Base-by-base conservation (phyloP, 2,329 filamentous ascomycete genomes). In the Bipolaris oryzae region DNA sequence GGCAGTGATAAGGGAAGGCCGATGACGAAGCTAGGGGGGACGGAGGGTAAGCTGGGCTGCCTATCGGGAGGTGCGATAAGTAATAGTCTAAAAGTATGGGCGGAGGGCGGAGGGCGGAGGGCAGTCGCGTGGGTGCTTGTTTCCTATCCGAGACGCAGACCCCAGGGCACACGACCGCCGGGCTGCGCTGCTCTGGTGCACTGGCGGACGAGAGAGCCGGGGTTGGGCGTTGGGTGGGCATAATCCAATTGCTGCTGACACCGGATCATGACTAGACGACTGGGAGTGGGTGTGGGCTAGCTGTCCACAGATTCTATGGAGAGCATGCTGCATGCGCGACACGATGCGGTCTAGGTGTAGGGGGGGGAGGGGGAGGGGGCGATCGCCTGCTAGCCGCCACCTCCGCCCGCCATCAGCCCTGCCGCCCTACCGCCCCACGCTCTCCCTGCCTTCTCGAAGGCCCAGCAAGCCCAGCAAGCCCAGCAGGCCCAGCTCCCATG, bases 81-180 rank as follows among this genome's bases (percentile, higher is more conserved):
- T 61, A 61, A 56, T 7, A 7, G 25, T 28, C 25, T 10, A 28
- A 28, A 23, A 23, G 25, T 10, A 28, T 28, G 25, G 25, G 25
- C 25, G 25, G 25, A 28, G 25, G 25, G 25, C 25, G 25, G 25
- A 28, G 38, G 38, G 21, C 38, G 5, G 58, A 53, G 44, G 50
- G 21, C 55, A 45, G 62, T 61, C 60, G 67, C 67, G 68, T 69
- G 67, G 66, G 62, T 60, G 47, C 23, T 28, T 16, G 7, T 44
- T 38, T 33, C 52, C 61, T 49, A 38, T 39, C 49, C 18, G 38
- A 25, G 38, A 21, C 25, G 35, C 18, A 39, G 20, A 16, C 41
- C 16, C 23, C n/a, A 56, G 11, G 46, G 47, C 51, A 55, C 58
- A 45, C 42, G 43, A 28, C 51, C 42, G 42, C 21, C 38, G 1